Evolutionary conservation across 1,284 basidiomycete species (phyloP), one percentile per base, ranked within the genome.

Genomic region (Malassezia arunalokei): DNA sequence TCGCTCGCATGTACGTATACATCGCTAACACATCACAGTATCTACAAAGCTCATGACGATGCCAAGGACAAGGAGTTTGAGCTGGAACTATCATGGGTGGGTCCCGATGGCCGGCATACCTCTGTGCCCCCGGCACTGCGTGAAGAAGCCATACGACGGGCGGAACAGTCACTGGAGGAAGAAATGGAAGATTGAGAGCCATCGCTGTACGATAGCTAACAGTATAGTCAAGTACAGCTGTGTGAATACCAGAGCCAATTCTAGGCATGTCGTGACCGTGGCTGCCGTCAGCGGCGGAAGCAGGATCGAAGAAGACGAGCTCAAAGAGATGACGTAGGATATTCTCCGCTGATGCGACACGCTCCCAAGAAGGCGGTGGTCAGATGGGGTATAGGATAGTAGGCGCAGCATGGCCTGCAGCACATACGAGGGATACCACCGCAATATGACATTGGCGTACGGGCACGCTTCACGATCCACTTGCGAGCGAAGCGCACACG

Each of bases 11-110:
- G 60, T 60, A 49, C 60, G 60, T 61, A 24, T 39, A 33, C n/a
- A 8, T 40, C 29, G n/a, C 30, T 39, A 8, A 20, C 32, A 11
- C 39, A 24, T 8, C 28, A 33, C 68, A 96, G 91, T 73, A 92
- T 98, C 73, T 90, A 96, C 76, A 82, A 91, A 51, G 90, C 94
- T 12, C 94, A 99, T 72, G 92, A 98, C 61, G 94, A 98, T 60
- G 76, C 86, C 53, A 95, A 96, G 75, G 92, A 98, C 76, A 94
- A 94, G 73, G 86, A 90, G 49, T 98, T 99, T 65, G 94, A 98
- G 74, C 80, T 99, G 24, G 94, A 99, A 75, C 81, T 99, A 79
- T 87, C 90, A 35, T 99, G 94, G 94, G 82, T 96, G 56, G 83
- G 89, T 29, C 79, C 83, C 28, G 88, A 94, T 76, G 87, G 86